A percentile compares a stretch with the other conserved stretches of the same genome.
Evolutionary conservation across 75 land plant genomes (phyloP).

Genomic region (Cryptomeria japonica): DNA sequence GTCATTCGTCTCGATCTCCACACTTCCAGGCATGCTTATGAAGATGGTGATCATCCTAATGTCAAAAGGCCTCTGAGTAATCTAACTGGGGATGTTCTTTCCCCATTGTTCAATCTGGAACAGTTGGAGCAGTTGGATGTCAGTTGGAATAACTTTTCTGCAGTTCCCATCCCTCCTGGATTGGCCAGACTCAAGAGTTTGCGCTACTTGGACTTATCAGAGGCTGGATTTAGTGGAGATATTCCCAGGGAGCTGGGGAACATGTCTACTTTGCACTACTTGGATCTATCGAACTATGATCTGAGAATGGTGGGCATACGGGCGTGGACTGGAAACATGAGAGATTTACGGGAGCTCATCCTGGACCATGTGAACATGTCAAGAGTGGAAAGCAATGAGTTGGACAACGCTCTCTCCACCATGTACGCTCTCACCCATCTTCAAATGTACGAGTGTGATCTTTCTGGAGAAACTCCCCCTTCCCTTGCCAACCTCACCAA

Average conservation of each 20-base stretch:
- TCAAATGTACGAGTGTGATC: too few relatives aligned
- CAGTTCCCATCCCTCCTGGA: constrained; percentile 12
- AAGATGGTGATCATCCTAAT: too few relatives aligned
- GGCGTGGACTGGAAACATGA: too few relatives aligned
- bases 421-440: too few relatives aligned
- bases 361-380: background rate
- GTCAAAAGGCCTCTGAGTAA: background rate
- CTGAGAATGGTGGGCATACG: too few relatives aligned
- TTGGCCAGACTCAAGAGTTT: constrained; percentile 19
- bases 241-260: constrained; percentile 45
- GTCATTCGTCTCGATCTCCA: background rate
- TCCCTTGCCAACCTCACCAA: background rate
- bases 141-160: constrained; percentile 22
- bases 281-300: too few relatives aligned
- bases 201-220: constrained; percentile 26
- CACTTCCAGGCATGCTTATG: background rate
- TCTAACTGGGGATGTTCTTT: background rate
- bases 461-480: too few relatives aligned
- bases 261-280: constrained; percentile 21
- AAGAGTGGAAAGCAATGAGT: too few relatives aligned
- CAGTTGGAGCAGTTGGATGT: constrained; percentile 23
- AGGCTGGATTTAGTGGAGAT: constrained; percentile 22
- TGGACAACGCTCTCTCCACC: too few relatives aligned
- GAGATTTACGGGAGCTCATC: background rate
- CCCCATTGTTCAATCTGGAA: constrained; percentile 12